phyloP scores from a whole-genome alignment of 2,329 filamentous ascomycete genomes.

The Trichoderma atroviride region DNA sequence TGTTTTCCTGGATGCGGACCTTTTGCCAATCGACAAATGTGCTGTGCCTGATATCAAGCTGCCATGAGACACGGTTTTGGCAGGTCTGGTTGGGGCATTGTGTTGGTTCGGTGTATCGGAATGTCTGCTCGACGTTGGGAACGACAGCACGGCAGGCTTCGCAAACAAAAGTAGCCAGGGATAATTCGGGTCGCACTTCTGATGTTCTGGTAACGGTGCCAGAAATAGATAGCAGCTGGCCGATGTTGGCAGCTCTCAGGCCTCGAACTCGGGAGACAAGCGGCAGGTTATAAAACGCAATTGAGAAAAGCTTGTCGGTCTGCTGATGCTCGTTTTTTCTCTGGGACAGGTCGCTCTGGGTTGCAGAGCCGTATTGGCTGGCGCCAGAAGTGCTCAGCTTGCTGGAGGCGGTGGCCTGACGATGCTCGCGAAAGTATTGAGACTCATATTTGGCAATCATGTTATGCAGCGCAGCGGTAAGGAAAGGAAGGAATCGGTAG shows the following conservation, averaged over 20 bases:
- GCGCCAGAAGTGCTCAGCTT: slow-evolving; percentile 69
- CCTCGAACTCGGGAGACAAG: slow-evolving; percentile 84
- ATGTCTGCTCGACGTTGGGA: slow-evolving; percentile 93
- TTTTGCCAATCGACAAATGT: slow-evolving; percentile 99
- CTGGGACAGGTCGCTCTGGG: slow-evolving; percentile 67
- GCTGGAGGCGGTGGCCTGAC: slow-evolving; percentile 77
- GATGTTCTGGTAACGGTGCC: slow-evolving; percentile 96
- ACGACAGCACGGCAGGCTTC: slow-evolving; percentile 83
- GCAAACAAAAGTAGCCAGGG: slow-evolving; percentile 88
- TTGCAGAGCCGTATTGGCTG: slow-evolving; percentile 63
- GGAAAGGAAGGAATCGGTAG: slow-evolving; percentile 91
- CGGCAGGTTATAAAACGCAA: slow-evolving; percentile 92
- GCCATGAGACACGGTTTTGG: slow-evolving; percentile 89
- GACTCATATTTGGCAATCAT: slow-evolving; percentile 94
- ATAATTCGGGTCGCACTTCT: slow-evolving; percentile 92
- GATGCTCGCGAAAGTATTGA: slow-evolving; percentile 89
- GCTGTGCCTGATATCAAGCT: slow-evolving; percentile 93
- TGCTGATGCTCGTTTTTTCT: slow-evolving; percentile 91
- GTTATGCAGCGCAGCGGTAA: slow-evolving; percentile 85
- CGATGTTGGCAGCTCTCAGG: slow-evolving; percentile 86
- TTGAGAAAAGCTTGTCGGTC: slow-evolving; percentile 92
- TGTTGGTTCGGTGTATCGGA: slow-evolving; percentile 94
- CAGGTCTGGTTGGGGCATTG: slow-evolving; percentile 90
- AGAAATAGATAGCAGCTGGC: slow-evolving; percentile 91
- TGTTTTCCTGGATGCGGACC: slow-evolving; percentile 97